Conservation (phyloP, 108 stramenopile genomes). For the Cyclotella atomus region DNA sequence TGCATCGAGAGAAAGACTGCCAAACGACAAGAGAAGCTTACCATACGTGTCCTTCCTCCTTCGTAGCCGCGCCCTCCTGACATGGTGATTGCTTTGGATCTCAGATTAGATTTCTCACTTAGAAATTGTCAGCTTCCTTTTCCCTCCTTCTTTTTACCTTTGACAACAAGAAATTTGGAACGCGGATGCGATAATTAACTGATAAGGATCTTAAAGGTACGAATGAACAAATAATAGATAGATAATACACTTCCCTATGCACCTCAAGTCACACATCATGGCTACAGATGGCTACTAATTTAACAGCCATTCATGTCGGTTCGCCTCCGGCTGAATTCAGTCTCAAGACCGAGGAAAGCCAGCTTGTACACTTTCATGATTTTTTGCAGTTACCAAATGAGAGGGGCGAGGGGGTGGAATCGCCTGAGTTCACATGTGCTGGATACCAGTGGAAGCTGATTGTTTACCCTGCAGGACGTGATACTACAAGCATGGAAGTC, state of each 20-base stretch:
- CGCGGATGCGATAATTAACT: too few species aligned
- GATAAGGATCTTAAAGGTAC: too few species aligned
- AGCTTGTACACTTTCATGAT: background rate
- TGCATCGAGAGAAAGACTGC: background rate
- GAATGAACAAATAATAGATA: too few species aligned
- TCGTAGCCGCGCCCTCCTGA: constrained; percentile 77
- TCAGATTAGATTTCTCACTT: too few species aligned
- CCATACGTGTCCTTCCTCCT: constrained; percentile 80
- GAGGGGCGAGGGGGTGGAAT: background rate
- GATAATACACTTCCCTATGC: too few species aligned
- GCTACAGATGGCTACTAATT: too few species aligned
- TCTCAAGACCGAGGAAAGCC: background rate
- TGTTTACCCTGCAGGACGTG: background rate
- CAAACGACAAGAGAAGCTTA: background rate
- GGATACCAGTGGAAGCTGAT: background rate
- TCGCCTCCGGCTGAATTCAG: background rate
- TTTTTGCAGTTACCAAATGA: background rate
- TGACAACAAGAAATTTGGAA: too few species aligned
- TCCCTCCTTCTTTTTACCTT: too few species aligned
- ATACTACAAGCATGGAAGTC: background rate
- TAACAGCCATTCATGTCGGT: background rate
- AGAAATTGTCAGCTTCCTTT: too few species aligned
- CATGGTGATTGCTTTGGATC: constrained; percentile 36
- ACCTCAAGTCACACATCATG: too few species aligned
- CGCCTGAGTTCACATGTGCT: background rate